phyloP scores from a whole-genome alignment of 1,284 basidiomycete species.

The Sanghuangporus baumii region DNA sequence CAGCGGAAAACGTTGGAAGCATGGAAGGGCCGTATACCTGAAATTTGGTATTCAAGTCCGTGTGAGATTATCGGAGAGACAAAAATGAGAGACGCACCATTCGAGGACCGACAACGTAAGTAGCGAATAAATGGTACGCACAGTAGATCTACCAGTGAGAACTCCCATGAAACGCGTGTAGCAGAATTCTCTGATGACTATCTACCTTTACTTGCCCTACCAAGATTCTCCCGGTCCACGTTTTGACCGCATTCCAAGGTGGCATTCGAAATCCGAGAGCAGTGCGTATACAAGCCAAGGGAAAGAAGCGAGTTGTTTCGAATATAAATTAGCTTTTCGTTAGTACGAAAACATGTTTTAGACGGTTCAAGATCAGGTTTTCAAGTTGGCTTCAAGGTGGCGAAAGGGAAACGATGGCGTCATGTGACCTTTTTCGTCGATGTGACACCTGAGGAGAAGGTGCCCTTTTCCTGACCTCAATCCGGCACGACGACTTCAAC shows the following conservation, averaged over 20 bases:
- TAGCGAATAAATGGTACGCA: conserved; percentile 50
- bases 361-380: too few species aligned
- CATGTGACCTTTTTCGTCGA: too few species aligned
- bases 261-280: background rate
- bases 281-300: background rate
- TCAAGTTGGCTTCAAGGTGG: too few species aligned
- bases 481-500: too few species aligned
- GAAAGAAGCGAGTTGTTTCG: background rate
- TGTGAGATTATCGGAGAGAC: background rate
- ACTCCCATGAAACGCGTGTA: background rate
- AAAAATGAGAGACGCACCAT: conserved; percentile 31
- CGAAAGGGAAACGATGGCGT: too few species aligned
- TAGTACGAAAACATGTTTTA: too few species aligned
- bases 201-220: background rate
- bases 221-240: background rate
- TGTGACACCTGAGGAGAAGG: too few species aligned
- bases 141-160: conserved; percentile 26
- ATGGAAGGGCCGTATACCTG: conserved; percentile 72
- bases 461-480: too few species aligned
- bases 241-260: background rate
- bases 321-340: too few species aligned
- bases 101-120: conserved; percentile 53
- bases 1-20: conserved; percentile 71
- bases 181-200: background rate
- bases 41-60: background rate